Evolutionary conservation across 2,329 filamentous ascomycete genomes (phyloP).

Genomic region (Tolypocladium album): DNA sequence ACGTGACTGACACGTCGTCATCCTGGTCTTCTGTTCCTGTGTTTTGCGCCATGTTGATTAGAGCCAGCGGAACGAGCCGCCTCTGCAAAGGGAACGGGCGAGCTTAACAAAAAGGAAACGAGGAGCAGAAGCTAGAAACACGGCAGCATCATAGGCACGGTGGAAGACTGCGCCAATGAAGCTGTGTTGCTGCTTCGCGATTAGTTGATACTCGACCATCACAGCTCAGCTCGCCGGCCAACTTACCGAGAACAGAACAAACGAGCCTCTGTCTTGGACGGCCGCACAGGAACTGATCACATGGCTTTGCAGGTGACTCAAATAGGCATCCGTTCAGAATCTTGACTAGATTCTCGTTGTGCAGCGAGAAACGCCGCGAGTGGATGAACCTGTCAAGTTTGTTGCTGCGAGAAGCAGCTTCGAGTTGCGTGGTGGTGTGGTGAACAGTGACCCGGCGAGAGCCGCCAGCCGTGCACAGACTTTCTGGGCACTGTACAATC

Average conservation of each 20-base stretch:
- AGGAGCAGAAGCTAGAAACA: neutral
- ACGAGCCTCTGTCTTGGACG: neutral
- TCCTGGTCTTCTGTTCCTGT: neutral
- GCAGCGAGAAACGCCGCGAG: neutral
- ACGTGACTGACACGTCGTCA: constrained; percentile 20
- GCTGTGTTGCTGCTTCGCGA: neutral
- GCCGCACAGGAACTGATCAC: too few relatives aligned
- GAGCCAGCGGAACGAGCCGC: neutral
- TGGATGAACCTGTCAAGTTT: neutral
- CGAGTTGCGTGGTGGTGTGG: neutral
- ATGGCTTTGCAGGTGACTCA: neutral
- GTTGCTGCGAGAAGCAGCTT: neutral
- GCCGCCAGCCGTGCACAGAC: neutral
- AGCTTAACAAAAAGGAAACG: too few relatives aligned
- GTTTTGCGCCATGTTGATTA: neutral
- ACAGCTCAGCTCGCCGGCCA: neutral
- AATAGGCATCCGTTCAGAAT: neutral
- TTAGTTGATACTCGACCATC: neutral
- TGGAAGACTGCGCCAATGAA: neutral
- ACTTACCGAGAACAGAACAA: neutral
- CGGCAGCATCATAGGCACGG: neutral
- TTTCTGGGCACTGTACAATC: too few relatives aligned
- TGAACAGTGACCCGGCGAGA: neutral
- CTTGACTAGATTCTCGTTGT: too few relatives aligned
- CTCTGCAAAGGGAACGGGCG: neutral